Base-by-base conservation (phyloP, 352 stramenopile species). In the Phytophthora palmivora region DNA sequence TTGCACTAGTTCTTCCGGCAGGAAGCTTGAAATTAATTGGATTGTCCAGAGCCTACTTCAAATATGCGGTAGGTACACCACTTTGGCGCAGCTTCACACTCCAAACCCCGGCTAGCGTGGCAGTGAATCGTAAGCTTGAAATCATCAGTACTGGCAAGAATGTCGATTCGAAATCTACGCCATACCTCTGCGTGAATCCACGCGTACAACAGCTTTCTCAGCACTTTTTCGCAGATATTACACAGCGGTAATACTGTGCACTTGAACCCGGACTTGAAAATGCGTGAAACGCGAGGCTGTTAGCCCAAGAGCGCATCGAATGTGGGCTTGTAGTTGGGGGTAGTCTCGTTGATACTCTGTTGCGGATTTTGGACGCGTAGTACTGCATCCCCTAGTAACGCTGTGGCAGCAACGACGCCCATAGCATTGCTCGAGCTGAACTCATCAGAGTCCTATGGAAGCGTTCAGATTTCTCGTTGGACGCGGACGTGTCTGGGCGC, bases 21-120 rank as follows among this genome's bases (percentile, higher is more conserved):
- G 57, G 57, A 21, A 44, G 43, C 16, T 30, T 58, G 3, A 58
- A n/a, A 11, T 44, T 53, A 42, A 65, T 66, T 6, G 58, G 41
- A 15, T 57, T 63, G 30, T 58, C 57, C n/a, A 65, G 15, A 0
- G 7, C 32, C 1, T 37, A 49, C 33, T 67, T 55, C 6, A 67
- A 3, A 7, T 67, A 60, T 2, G 58, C 58, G 11, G 50, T 60
- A 0, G 49, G 58, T 3, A 67, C 58, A 21, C 56, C 58, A 14
- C 44, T 46, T 39, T 65, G 57, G 18, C 56, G 38, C 2, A 52
- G 28, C 21, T 57, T 65, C 15, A 47, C 30, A 16, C 53, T 43
- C 38, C 57, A 58, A 1, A 46, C 26, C 6, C 2, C 43, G 2
- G 44, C 54, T 4, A 50, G 18, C n/a, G 45, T 50, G 14, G 43